A percentile compares a stretch with the other conserved stretches of the same genome.
Evolutionary conservation across 139 green algal genomes (phyloP).

Genomic region (Tetraselmis chui): DNA sequence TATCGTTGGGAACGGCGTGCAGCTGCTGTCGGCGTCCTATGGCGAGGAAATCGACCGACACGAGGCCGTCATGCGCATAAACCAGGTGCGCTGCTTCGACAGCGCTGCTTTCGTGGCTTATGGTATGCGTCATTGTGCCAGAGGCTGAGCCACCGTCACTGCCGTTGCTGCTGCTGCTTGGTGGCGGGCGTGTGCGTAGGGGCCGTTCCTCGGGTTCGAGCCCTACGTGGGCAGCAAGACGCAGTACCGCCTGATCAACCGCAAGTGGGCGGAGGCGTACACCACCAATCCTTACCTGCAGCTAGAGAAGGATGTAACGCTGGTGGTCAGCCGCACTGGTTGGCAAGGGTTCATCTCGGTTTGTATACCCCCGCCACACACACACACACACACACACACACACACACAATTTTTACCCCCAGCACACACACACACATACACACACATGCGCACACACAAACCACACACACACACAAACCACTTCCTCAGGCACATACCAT

Average conservation of each 20-base stretch:
- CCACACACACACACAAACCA: too few relatives aligned
- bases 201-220: constrained; percentile 8
- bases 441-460: too few relatives aligned
- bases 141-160: not conserved
- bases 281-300: constrained; percentile 7
- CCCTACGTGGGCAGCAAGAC: constrained; percentile 14
- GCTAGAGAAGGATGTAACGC: constrained; percentile 9
- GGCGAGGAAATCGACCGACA: constrained; percentile 11
- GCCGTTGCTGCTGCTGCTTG: not conserved
- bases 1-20: constrained; percentile 3
- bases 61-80: constrained; percentile 9
- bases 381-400: too few relatives aligned
- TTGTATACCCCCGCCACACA: too few relatives aligned
- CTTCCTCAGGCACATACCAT: too few relatives aligned
- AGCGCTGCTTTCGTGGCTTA: too few relatives aligned
- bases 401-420: too few relatives aligned
- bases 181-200: not conserved
- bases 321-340: constrained; percentile 1
- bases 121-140: too few relatives aligned
- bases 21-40: constrained; percentile 3
- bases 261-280: constrained; percentile 12
- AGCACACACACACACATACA: too few relatives aligned
- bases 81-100: constrained; percentile 13
- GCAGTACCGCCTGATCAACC: constrained; percentile 10
- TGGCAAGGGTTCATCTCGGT: constrained; percentile 1